Conservation (phyloP, 768 basidiomycete species). For the Pholiota microspora region DNA sequence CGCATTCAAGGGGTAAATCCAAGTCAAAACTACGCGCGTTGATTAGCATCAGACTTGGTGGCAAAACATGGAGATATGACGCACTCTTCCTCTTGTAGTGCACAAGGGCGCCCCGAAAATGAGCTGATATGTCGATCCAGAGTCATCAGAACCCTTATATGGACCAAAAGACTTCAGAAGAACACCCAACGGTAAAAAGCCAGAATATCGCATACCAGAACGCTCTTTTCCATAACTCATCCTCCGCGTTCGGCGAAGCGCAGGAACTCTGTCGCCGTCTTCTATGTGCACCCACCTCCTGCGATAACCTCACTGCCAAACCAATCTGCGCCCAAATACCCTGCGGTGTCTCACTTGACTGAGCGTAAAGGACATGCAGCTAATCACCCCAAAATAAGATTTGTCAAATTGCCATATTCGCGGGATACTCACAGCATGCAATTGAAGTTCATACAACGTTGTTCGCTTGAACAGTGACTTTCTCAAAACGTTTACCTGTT, state of each 20-base stretch:
- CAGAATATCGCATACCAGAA: constrained; percentile 43
- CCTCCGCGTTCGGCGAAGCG: constrained; percentile 42
- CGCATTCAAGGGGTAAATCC: constrained; percentile 59
- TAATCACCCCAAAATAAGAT: constrained; percentile 17
- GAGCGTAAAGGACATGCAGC: constrained; percentile 48
- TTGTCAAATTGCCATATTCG: neutral
- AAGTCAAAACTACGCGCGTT: constrained; percentile 59
- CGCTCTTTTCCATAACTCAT: constrained; percentile 74
- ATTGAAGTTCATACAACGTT: constrained; percentile 71
- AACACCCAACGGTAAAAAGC: neutral
- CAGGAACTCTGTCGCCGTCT: constrained; percentile 29
- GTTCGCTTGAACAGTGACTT: constrained; percentile 58
- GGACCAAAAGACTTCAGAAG: neutral
- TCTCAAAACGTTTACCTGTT: constrained; percentile 62
- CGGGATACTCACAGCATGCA: constrained; percentile 46
- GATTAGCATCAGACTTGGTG: neutral
- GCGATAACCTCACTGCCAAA: constrained; percentile 65
- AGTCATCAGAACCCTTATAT: constrained; percentile 44
- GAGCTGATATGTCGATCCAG: constrained; percentile 47
- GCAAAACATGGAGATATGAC: constrained; percentile 20
- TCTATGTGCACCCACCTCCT: constrained; percentile 74
- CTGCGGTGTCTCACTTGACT: constrained; percentile 47
- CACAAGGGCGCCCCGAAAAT: constrained; percentile 65
- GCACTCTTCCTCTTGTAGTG: constrained; percentile 74
- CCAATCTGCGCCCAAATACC: constrained; percentile 65